A percentile compares a stretch with the other conserved stretches of the same genome.
These are phyloP conservation scores for Allium sativum DNA, from an alignment of 106 monocot genomes.

Conservation along the genomic window DNA sequence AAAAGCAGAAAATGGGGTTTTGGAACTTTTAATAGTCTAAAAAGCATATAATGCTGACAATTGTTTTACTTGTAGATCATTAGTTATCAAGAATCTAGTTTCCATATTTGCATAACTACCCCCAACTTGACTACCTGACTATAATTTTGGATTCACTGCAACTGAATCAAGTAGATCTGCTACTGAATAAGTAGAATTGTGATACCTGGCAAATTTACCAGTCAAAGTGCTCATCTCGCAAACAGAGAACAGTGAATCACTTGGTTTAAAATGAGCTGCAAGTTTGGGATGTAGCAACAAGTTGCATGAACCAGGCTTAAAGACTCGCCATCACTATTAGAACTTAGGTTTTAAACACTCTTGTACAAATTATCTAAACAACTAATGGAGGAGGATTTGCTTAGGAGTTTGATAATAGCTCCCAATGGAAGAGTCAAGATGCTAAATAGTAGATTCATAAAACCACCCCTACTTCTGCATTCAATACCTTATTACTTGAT, in stretches of 20 bases:
- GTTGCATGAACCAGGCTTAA: neutral
- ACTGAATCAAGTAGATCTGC: too few species aligned
- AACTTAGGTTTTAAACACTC: neutral
- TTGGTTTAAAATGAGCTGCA: neutral
- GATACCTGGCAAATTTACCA: neutral
- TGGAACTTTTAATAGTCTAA: too few species aligned
- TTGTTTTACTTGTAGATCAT: too few species aligned
- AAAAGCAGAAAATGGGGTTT: too few species aligned
- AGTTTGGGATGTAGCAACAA: constrained; percentile 3
- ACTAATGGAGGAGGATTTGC: neutral
- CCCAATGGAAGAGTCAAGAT: constrained; percentile 6
- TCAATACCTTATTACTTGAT: constrained; percentile 5
- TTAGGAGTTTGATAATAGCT: neutral
- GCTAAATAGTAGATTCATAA: constrained; percentile 4
- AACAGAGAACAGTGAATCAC: neutral
- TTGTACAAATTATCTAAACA: constrained; percentile 6
- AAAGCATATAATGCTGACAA: too few species aligned
- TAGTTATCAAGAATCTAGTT: too few species aligned
- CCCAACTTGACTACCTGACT: too few species aligned
- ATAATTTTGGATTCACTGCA: too few species aligned
- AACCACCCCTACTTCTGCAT: constrained; percentile 3
- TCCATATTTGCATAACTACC: too few species aligned
- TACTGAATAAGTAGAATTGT: too few species aligned
- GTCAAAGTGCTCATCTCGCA: neutral
- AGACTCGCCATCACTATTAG: neutral